Conservation (phyloP, 768 basidiomycete species). For the Exsudoporus frostii region DNA sequence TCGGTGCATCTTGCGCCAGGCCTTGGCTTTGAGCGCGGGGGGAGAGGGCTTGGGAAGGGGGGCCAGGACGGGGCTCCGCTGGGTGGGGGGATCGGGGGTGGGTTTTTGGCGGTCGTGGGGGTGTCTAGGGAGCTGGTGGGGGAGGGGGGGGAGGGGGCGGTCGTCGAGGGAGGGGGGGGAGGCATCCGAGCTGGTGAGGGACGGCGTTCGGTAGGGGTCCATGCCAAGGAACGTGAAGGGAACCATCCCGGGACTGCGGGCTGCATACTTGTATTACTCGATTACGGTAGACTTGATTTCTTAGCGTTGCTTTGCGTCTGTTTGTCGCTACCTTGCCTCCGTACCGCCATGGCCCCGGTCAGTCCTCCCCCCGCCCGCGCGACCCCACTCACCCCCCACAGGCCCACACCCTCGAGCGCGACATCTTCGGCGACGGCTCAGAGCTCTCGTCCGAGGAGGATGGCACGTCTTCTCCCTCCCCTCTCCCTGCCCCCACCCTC, state of each 20-base stretch:
- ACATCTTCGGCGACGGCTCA: conserved; percentile 82
- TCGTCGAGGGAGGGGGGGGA: conserved; percentile 21
- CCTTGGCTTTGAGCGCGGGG: conserved; percentile 14
- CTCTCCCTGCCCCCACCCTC: not conserved
- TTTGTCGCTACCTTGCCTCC: conserved; percentile 6
- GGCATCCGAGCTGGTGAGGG: conserved; percentile 28
- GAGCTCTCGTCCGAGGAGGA: conserved; percentile 80
- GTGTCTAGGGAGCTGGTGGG: not conserved
- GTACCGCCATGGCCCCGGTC: conserved; percentile 16
- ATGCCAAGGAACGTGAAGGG: conserved; percentile 23
- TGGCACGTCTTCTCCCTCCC: conserved; percentile 21
- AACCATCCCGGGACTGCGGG: conserved; percentile 1
- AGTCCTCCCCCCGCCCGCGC: not conserved
- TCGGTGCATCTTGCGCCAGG: conserved; percentile 30
- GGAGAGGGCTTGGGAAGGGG: conserved; percentile 1
- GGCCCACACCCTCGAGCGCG: conserved; percentile 50
- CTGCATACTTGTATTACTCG: too few relatives aligned
- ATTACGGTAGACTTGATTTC: too few relatives aligned
- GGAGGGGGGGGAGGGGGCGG: conserved; percentile 21
- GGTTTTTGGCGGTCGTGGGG: not conserved
- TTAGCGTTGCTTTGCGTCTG: conserved; percentile 1
- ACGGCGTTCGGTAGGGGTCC: conserved; percentile 27
- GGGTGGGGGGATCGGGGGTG: not conserved
- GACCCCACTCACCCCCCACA: not conserved
- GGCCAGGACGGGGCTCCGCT: not conserved